Base-by-base conservation (phyloP, 2,329 filamentous ascomycete genomes). In the Penicillium concentricum region DNA sequence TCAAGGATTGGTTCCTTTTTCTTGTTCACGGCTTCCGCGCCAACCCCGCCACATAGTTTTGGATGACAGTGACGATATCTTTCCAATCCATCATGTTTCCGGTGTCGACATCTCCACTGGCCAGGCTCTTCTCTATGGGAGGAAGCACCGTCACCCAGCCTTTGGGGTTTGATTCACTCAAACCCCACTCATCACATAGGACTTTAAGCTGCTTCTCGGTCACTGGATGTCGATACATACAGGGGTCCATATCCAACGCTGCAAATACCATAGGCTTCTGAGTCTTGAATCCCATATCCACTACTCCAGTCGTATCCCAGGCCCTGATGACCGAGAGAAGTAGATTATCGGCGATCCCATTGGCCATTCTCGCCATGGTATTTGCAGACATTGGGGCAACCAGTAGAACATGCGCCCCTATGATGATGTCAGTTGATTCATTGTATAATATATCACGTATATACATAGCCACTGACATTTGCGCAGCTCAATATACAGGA, bases 401-500 rank as follows among this genome's bases (percentile, higher is more conserved):
- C 16, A 93, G 81, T 67, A 96, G 80, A 3, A 95, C 68, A 71
- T 96, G 83, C 0, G 91, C 91, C 92, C 89, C 89, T 60, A 41
- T 28, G 4, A 46, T 38, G 9, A 38, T 22, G 47, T 39, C 18
- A 57, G 34, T 49, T 34, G 5, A 10, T 28, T 20, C 20, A 9
- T 16, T 18, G 18, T 30, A 34, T 54, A 30, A 53, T n/a, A 39
- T 48, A 35, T 53, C 38, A 35, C 10, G 7, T 26, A 15, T 38
- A 20, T 38, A 48, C 2, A 47, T 28, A 34, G 13, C 15, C 42
- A 53, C 42, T 46, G 34, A 57, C 48, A 51, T 54, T 89, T 82
- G 30, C 92, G 81, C 53, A 97, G 78, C 73, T 96, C 91, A 65
- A 99, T 97, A 70, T 99, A 94, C 54, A 97, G 76, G 45, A 99